A percentile compares a stretch with the other conserved stretches of the same genome.
These are phyloP conservation scores for Trichoderma parareesei DNA, from an alignment of 495 filamentous ascomycete species.

Conservation along the genomic window DNA sequence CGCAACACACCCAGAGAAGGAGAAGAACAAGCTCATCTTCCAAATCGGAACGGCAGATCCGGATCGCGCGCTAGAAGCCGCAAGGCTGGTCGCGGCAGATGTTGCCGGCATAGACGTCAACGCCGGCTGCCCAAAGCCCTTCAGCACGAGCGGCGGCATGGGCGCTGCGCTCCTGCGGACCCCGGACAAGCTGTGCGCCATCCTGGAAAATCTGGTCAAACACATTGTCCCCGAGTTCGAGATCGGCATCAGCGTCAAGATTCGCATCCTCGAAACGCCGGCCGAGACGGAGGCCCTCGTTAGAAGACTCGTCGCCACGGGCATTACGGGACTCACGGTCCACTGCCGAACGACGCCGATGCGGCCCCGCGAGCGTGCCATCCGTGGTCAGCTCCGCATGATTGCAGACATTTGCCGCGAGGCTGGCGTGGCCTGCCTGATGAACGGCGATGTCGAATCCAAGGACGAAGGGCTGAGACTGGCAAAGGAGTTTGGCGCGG, in stretches of 20 bases:
- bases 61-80: constrained; percentile 71
- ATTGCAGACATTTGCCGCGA: constrained; percentile 67
- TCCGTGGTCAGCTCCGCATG: constrained; percentile 78
- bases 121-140: constrained; percentile 94
- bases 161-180: constrained; percentile 79
- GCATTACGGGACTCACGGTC: constrained; percentile 84
- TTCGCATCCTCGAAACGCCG: constrained; percentile 72
- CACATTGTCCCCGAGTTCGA: constrained; percentile 67
- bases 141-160: constrained; percentile 87
- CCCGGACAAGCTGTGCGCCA: constrained; percentile 73
- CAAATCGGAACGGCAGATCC: constrained; percentile 85
- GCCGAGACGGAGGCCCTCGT: constrained; percentile 69
- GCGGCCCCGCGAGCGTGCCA: constrained; percentile 80
- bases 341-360: constrained; percentile 96
- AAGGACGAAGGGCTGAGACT: constrained; percentile 59
- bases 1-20: constrained; percentile 67
- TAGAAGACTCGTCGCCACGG: constrained; percentile 63
- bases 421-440: constrained; percentile 77
- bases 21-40: constrained; percentile 68
- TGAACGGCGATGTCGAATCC: constrained; percentile 85
- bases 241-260: constrained; percentile 93
- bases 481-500: constrained; percentile 66
- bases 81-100: constrained; percentile 71
- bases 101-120: constrained; percentile 95
- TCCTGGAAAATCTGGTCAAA: constrained; percentile 70